Evolutionary conservation across 73 alveolate genomes (phyloP).

Genomic region (Paramecium biaurelia): DNA sequence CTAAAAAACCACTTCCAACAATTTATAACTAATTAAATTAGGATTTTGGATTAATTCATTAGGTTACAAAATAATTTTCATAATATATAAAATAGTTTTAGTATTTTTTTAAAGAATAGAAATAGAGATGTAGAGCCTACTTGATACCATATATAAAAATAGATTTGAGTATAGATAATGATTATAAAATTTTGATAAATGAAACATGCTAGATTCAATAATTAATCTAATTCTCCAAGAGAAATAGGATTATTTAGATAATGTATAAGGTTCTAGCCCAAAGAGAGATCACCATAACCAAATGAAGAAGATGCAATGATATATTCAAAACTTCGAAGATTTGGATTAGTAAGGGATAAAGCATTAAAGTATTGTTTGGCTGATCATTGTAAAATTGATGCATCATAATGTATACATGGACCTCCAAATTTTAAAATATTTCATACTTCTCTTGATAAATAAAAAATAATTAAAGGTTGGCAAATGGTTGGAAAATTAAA

Average conservation of each 20-base stretch:
- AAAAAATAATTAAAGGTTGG: background rate
- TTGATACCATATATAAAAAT: background rate
- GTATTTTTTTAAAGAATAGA: background rate
- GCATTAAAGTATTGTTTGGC: background rate
- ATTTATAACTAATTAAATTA: too few species aligned
- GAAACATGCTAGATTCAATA: background rate
- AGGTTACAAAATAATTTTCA: background rate
- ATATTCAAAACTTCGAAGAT: background rate
- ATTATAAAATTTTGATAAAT: background rate
- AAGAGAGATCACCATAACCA: slow-evolving; percentile 2
- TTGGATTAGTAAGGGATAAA: background rate
- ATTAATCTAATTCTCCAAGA: background rate
- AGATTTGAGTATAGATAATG: background rate
- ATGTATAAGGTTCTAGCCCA: slow-evolving; percentile 25
- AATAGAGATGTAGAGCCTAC: background rate
- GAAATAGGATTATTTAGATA: slow-evolving; percentile 38
- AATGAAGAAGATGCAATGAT: slow-evolving; percentile 31
- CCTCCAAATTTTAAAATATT: slow-evolving; percentile 30
- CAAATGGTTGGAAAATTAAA: slow-evolving; percentile 43
- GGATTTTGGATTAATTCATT: background rate
- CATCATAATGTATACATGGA: slow-evolving; percentile 35
- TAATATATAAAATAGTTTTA: background rate
- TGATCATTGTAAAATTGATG: slow-evolving; percentile 32
- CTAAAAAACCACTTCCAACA: background rate
- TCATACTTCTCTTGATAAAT: background rate